These are phyloP conservation scores for Cutaneotrichosporon mucoides DNA, from an alignment of 1,284 basidiomycete genomes.

Conservation along the genomic window DNA sequence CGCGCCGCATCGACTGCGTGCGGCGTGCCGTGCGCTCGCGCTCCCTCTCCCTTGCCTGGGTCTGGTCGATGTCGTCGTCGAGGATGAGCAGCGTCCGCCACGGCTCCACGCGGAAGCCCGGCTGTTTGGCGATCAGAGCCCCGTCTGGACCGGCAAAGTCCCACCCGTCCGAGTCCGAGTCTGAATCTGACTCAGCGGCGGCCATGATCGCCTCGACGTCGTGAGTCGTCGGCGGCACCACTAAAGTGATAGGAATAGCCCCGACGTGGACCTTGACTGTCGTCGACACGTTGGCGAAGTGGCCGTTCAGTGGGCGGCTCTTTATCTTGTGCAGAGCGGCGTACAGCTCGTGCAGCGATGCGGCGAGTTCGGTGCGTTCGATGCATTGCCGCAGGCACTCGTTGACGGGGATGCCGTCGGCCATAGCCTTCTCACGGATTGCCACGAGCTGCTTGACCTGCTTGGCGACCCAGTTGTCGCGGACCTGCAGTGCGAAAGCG, in stretches of 20 bases:
- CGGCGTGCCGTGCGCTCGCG: background rate
- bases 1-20: background rate
- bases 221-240: conserved; percentile 61
- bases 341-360: conserved; percentile 67
- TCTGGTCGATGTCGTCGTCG: conserved; percentile 24
- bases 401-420: conserved; percentile 23
- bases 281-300: conserved; percentile 51
- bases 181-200: conserved; percentile 52
- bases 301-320: conserved; percentile 61
- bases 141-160: conserved; percentile 12
- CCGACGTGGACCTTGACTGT: conserved; percentile 72
- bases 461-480: conserved; percentile 71
- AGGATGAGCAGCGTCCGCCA: conserved; percentile 87
- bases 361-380: conserved; percentile 64
- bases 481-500: conserved; percentile 77
- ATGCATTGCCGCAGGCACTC: conserved; percentile 46
- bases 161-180: conserved; percentile 51
- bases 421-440: conserved; percentile 60
- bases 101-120: conserved; percentile 58
- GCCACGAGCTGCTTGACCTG: conserved; percentile 66
- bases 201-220: conserved; percentile 37
- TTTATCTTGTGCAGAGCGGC: conserved; percentile 34
- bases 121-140: conserved; percentile 10
- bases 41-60: background rate
- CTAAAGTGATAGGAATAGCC: conserved; percentile 69